Conservation (phyloP, 2,329 filamentous ascomycete species). For the Raffaelea deltoideospora region DNA sequence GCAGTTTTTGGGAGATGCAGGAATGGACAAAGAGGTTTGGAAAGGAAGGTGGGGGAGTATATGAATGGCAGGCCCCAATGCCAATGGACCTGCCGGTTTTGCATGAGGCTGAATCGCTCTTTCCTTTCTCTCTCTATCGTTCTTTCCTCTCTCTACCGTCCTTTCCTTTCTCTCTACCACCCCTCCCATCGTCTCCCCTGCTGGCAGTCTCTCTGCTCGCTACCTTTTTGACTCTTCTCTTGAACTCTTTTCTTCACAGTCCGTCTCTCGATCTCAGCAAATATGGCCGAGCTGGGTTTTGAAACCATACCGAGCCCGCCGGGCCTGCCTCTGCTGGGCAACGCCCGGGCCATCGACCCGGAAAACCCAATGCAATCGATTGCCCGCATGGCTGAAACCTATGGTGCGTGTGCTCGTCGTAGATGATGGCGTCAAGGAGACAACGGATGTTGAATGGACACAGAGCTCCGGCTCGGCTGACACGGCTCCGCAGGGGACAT, state of each 20-base stretch:
- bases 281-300: neutral
- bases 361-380: constrained; percentile 42
- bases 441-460: too few species aligned
- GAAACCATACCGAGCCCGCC: constrained; percentile 43
- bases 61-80: neutral
- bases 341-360: constrained; percentile 46
- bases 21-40: too few species aligned
- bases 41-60: too few species aligned
- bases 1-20: too few species aligned
- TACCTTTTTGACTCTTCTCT: neutral
- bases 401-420: constrained; percentile 38
- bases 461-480: too few species aligned
- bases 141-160: neutral
- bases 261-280: neutral
- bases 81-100: neutral
- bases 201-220: too few species aligned
- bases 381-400: constrained; percentile 42
- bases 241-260: neutral
- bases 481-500: too few species aligned
- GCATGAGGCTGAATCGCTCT: neutral
- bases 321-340: constrained; percentile 50
- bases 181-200: neutral
- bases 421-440: too few species aligned
- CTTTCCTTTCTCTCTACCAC: neutral
- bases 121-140: neutral